Percentiles rank a stretch among this genome's conserved stretches.
These are phyloP conservation scores for Sordaria brevicollis DNA, from an alignment of 495 filamentous ascomycete genomes.

Conservation along the genomic window DNA sequence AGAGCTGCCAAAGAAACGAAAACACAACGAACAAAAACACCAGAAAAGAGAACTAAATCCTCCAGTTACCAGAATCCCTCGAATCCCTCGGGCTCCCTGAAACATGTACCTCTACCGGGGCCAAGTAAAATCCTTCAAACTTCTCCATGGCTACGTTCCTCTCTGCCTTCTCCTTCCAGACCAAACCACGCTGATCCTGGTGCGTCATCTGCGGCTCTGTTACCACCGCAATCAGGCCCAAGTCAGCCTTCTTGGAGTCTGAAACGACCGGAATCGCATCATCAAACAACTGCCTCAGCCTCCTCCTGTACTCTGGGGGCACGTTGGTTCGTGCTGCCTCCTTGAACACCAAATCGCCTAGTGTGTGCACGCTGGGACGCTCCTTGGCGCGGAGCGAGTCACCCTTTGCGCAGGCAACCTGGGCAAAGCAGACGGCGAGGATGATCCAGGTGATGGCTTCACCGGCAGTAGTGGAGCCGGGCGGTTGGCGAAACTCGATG, in stretches of 20 bases:
- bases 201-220: conserved; percentile 6
- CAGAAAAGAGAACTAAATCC: background rate
- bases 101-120: too few species aligned
- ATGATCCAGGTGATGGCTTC: conserved; percentile 17
- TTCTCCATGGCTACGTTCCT: conserved; percentile 9
- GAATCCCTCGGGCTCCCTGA: too few species aligned
- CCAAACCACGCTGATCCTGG: conserved; percentile 12
- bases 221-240: conserved; percentile 6
- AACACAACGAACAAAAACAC: background rate
- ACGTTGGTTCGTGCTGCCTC: conserved; percentile 14
- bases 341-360: conserved; percentile 25
- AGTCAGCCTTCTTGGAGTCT: background rate
- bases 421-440: conserved; percentile 19
- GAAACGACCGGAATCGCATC: conserved; percentile 4
- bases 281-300: conserved; percentile 8
- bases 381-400: conserved; percentile 4
- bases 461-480: conserved; percentile 4
- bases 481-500: conserved; percentile 18
- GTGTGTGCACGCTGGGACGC: conserved; percentile 10
- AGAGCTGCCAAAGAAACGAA: background rate
- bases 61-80: background rate
- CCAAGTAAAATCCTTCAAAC: background rate
- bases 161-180: conserved; percentile 9
- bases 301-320: conserved; percentile 1
- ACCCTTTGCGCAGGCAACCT: conserved; percentile 10